Conservation (phyloP, 768 basidiomycete genomes). For the Boletus sp. region DNA sequence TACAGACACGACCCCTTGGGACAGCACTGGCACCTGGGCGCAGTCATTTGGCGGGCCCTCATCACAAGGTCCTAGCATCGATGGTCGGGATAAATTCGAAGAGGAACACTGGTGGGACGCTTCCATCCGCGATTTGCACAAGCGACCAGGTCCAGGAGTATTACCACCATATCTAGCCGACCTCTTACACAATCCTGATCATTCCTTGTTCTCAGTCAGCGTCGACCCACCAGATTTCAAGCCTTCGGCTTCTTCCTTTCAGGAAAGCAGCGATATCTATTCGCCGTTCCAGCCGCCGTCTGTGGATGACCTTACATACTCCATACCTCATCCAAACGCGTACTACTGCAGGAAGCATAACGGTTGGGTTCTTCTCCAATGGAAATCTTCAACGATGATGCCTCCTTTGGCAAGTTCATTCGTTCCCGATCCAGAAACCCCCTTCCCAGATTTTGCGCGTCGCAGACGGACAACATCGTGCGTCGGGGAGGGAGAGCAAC, state of each 20-base stretch:
- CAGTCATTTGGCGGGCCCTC: slow-evolving; percentile 20
- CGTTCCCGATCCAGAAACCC: slow-evolving; percentile 34
- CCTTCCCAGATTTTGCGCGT: slow-evolving; percentile 54
- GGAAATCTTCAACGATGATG: slow-evolving; percentile 59
- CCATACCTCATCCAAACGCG: slow-evolving; percentile 78
- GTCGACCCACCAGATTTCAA: slow-evolving; percentile 34
- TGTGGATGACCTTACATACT: slow-evolving; percentile 60
- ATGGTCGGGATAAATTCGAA: slow-evolving; percentile 57
- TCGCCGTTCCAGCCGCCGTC: slow-evolving; percentile 40
- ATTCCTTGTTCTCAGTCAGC: slow-evolving; percentile 64
- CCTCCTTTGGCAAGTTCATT: slow-evolving; percentile 63
- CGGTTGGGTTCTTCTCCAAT: slow-evolving; percentile 74
- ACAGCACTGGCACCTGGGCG: slow-evolving; percentile 21
- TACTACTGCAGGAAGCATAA: slow-evolving; percentile 82
- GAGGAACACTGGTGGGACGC: slow-evolving; percentile 71
- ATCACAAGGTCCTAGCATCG: slow-evolving; percentile 42
- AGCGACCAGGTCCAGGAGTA: slow-evolving; percentile 68
- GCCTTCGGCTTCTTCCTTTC: slow-evolving; percentile 18
- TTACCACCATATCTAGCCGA: slow-evolving; percentile 67
- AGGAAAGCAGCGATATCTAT: slow-evolving; percentile 16
- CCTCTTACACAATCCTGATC: slow-evolving; percentile 66
- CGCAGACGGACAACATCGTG: slow-evolving; percentile 52
- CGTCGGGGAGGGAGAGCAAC: slow-evolving; percentile 46
- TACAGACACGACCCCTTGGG: slow-evolving; percentile 24
- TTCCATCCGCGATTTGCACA: slow-evolving; percentile 38